A percentile compares a stretch with the other conserved stretches of the same genome.
Conservation (phyloP, 164 flowering plant genomes). For the Annona cherimola region DNA sequence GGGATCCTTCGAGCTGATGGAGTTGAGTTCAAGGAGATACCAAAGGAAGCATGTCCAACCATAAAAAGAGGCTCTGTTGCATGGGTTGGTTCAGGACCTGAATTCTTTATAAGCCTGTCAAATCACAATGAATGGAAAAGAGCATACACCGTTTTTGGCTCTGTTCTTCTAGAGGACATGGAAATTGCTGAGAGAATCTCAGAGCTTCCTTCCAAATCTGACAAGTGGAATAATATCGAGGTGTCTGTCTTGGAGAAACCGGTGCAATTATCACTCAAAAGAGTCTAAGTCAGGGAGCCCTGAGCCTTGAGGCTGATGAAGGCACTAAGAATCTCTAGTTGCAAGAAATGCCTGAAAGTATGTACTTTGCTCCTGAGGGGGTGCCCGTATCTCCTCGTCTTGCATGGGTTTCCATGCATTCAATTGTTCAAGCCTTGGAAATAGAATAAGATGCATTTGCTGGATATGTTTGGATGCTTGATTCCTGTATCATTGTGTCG, state of each 20-base stretch:
- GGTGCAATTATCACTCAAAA: constrained; percentile 41
- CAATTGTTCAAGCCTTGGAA: constrained; percentile 4
- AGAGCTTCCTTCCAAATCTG: constrained; percentile 52
- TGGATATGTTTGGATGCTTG: background rate
- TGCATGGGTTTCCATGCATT: constrained; percentile 6
- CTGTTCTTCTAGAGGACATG: constrained; percentile 85
- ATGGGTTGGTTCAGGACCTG: constrained; percentile 93
- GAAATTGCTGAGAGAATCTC: constrained; percentile 69
- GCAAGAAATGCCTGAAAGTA: background rate
- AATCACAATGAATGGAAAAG: constrained; percentile 79
- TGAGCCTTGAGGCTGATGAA: constrained; percentile 5
- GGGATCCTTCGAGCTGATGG: constrained; percentile 82
- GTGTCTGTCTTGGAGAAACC: constrained; percentile 69
- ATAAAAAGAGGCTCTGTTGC: constrained; percentile 85
- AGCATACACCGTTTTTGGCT: constrained; percentile 72
- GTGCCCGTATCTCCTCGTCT: background rate
- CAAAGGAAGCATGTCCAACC: constrained; percentile 57
- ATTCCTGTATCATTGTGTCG: background rate
- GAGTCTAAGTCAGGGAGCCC: constrained; percentile 29
- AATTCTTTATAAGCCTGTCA: constrained; percentile 89
- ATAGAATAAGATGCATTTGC: constrained; percentile 4
- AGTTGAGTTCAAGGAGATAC: constrained; percentile 39
- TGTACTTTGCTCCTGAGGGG: background rate
- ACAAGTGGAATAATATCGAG: constrained; percentile 60
- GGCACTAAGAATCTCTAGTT: constrained; percentile 8